These are phyloP conservation scores for Claviceps arundinis DNA, from an alignment of 2,329 filamentous ascomycete species.

Conservation along the genomic window DNA sequence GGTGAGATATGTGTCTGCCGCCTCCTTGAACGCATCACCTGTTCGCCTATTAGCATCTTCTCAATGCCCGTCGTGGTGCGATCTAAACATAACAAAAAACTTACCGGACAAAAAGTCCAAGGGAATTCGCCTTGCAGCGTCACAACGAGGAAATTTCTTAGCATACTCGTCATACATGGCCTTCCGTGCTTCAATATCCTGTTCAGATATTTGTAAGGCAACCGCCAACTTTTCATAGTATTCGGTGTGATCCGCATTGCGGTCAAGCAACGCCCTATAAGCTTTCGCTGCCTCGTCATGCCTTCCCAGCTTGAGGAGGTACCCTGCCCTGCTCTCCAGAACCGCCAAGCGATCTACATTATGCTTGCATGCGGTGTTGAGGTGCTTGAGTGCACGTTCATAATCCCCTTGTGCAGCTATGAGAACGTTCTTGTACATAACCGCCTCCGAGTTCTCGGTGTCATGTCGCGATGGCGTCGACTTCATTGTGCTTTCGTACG, in stretches of 20 bases:
- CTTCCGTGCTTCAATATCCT: slow-evolving; percentile 51
- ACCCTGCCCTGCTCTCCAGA: slow-evolving; percentile 75
- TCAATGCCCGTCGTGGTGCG: neutral
- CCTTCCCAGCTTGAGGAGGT: slow-evolving; percentile 62
- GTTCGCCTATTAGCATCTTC: slow-evolving; percentile 11
- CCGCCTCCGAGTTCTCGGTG: slow-evolving; percentile 84
- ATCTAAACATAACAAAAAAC: slow-evolving; percentile 7
- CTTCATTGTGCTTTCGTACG: slow-evolving; percentile 89
- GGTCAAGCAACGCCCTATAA: slow-evolving; percentile 67
- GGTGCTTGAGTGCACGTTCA: slow-evolving; percentile 71
- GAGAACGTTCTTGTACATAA: slow-evolving; percentile 88
- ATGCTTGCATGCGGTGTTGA: slow-evolving; percentile 63
- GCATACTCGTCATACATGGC: slow-evolving; percentile 67
- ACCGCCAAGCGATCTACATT: slow-evolving; percentile 75
- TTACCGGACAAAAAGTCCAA: slow-evolving; percentile 73
- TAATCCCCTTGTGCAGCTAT: slow-evolving; percentile 83
- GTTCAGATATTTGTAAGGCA: slow-evolving; percentile 45
- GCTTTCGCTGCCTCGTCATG: slow-evolving; percentile 71
- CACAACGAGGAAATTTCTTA: slow-evolving; percentile 65
- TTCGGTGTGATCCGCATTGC: slow-evolving; percentile 74
- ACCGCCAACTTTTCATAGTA: slow-evolving; percentile 74
- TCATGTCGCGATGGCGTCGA: slow-evolving; percentile 62
- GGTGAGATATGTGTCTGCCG: slow-evolving; percentile 66
- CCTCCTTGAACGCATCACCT: slow-evolving; percentile 68
- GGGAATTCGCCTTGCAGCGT: slow-evolving; percentile 75